Evolutionary conservation across 805 yeast genomes (phyloP).

Genomic region (Candida andamanensis): DNA sequence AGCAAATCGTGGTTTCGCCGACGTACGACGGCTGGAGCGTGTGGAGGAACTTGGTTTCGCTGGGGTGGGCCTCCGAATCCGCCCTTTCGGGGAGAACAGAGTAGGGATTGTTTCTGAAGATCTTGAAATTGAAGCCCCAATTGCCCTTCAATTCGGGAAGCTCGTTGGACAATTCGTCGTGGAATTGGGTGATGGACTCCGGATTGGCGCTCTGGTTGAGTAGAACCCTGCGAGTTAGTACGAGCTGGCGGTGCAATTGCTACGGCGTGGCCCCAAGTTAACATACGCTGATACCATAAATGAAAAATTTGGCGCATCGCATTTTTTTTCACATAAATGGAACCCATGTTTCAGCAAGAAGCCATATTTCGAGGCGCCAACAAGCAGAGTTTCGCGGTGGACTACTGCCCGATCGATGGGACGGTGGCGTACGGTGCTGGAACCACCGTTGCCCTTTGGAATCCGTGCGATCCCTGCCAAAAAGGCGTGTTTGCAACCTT

Average conservation of each 20-base stretch:
- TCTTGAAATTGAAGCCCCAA: constrained; percentile 66
- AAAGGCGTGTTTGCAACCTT: constrained; percentile 52
- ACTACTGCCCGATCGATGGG: constrained; percentile 32
- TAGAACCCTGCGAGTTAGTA: constrained; percentile 23
- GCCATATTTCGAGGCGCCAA: constrained; percentile 73
- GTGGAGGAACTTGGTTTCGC: constrained; percentile 43
- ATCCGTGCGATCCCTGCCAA: constrained; percentile 41
- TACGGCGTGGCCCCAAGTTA: background rate
- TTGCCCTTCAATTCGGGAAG: constrained; percentile 55
- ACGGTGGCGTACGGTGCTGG: constrained; percentile 72
- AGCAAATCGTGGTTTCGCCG: constrained; percentile 42
- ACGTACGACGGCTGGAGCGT: constrained; percentile 49
- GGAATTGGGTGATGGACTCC: constrained; percentile 60
- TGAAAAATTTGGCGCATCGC: constrained; percentile 2
- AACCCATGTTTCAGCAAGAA: constrained; percentile 24
- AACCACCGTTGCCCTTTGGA: constrained; percentile 61
- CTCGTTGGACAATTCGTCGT: constrained; percentile 65
- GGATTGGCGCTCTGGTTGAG: constrained; percentile 43
- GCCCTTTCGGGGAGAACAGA: constrained; percentile 38
- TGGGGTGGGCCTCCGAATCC: constrained; percentile 21
- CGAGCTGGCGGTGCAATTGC: background rate
- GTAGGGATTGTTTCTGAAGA: constrained; percentile 60
- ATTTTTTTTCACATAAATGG: constrained; percentile 2
- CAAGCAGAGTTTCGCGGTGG: constrained; percentile 57
- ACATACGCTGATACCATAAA: constrained; percentile 38